Base-by-base conservation (phyloP, 2,329 filamentous ascomycete species). In the Penicillium glabrum region DNA sequence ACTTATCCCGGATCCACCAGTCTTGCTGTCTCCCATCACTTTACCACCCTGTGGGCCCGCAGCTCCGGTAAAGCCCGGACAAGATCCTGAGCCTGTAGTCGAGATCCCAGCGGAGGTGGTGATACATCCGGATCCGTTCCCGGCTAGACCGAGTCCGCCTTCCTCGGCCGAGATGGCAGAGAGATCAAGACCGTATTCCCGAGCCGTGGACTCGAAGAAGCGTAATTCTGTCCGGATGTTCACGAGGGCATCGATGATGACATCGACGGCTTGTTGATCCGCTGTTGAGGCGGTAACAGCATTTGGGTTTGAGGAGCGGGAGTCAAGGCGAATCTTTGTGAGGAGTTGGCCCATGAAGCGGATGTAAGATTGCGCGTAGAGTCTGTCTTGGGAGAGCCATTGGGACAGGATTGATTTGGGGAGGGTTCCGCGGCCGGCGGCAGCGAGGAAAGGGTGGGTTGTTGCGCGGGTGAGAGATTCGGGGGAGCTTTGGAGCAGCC, bases 361-460 rank as follows among this genome's bases (percentile, higher is more conserved):
- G 63, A 90, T 83, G 72, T 90, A 89, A 50, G 84, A 83, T 61
- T 89, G 86, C 33, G 88, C 85, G 73, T 90, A 89, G 57, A 91
- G 82, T 9, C 86, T 80, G 72, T 91, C 88, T 71, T 90, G 88
- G 13, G 85, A 83, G 44, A 91, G 83, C 89, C 89, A 91, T 70
- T 81, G 79, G 21, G 82, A 81, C 11, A 91, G 77, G 1, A 79
- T 74, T 0, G 77, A 67, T 48, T 84, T 84, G 19, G 83, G 76
- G 19, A 89, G 76, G 0, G 80, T 82, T 23, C 89, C 88, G 54
- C 80, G 78, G 14, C 87, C 87, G 6, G 88, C 88, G 47, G 84
- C 80, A 11, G 77, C 79, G 51, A 91, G 83, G 73, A 91, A 91
- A 0, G 84, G 79, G 53, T 86, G 82, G 58, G 87, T 85, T 0